These are phyloP conservation scores for Anethum foeniculum DNA, from an alignment of 140 eudicot genomes.

Conservation along the genomic window DNA sequence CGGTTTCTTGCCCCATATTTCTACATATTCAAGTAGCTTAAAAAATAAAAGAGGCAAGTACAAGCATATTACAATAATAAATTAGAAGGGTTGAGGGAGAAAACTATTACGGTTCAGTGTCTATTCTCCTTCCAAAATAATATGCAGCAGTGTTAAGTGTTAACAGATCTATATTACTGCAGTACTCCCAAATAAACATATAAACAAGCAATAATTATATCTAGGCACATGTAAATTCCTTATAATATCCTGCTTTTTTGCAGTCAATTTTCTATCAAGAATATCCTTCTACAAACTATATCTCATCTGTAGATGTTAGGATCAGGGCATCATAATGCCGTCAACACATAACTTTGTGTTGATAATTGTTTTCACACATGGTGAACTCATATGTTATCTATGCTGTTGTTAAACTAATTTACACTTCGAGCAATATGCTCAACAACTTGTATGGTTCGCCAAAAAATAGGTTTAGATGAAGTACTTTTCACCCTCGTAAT, in stretches of 20 bases:
- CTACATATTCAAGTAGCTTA: no score
- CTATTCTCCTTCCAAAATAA: neutral
- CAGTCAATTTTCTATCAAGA: neutral
- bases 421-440: neutral
- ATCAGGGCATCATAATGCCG: neutral
- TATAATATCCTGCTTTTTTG: neutral
- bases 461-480: neutral
- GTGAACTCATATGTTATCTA: neutral
- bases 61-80: no score
- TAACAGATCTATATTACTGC: no score
- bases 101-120: neutral
- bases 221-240: neutral
- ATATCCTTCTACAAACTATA: neutral
- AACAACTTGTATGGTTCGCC: neutral
- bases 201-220: neutral
- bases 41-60: no score
- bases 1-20: no score
- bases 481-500: neutral
- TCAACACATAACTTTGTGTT: neutral
- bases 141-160: no score
- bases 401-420: neutral
- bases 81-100: neutral
- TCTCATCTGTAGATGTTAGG: neutral
- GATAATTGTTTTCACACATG: neutral
- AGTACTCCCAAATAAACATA: neutral